Base-by-base conservation (phyloP, 331 rosid species). In the Malus hybrid region DNA sequence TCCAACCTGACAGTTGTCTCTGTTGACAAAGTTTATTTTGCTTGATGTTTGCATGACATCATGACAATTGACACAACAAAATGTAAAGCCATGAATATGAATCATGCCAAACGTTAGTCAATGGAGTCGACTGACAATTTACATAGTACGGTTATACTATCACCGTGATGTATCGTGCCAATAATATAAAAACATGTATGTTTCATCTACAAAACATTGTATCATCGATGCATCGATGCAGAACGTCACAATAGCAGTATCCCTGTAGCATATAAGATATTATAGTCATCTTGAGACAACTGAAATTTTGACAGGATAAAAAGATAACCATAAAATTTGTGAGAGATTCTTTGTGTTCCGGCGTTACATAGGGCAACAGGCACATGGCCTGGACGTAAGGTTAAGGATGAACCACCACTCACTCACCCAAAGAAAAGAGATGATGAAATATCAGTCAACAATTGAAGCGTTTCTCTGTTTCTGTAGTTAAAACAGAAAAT, bases 231-330 rank as follows among this genome's bases (percentile, higher is more conserved):
- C 8, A 50, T 2, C 4, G 1, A 6, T 50, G n/a, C 9, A 6
- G 0, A 1, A 16, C 0, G 9, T 1, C 19, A 6, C 0, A 0
- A 16, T 10, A 50, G 0, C 1, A 1, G 4, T 50, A 1, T 50
- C 0, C 56, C 3, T 0, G 0, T 50, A 1, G 1, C 7, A 50
- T 16, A 0, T 52, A 1, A 16, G 20, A 2, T 52, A 52, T 5
- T 16, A 16, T 6, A 0, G 4, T 18, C 7, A 50, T 16, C 56
- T 15, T 18, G 9, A 50, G 4, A 50, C 20, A 50, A 6, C 7
- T 2, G 20, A 6, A 18, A 50, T 16, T 16, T 6, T 50, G 20
- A 50, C 20, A 50, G 4, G 56, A 50, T 6, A 50, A 16, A 50
- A 50, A 6, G 20, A 50, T 4, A 16, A 50, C 56, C 20, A 15